Base-by-base conservation (phyloP, 768 basidiomycete species). In the Galerina sulciceps region DNA sequence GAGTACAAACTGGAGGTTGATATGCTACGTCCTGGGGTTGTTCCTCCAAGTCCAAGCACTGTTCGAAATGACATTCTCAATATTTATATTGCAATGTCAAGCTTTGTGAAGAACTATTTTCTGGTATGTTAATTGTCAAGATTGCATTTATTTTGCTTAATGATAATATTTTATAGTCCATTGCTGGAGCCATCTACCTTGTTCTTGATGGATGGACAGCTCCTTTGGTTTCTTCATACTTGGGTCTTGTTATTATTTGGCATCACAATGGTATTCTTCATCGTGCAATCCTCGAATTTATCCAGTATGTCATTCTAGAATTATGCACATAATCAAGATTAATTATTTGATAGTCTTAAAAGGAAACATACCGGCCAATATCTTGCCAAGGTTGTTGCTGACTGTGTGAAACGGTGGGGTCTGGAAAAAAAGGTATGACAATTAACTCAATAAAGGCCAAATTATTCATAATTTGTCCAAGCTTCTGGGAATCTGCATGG, bases 141-240 rank as follows among this genome's bases (percentile, higher is more conserved):
- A 17, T 20, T 17, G 2, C 10, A 20, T 9, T 42, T 44, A 55
- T 43, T 31, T 40, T 52, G 26, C 31, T 18, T 53, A 45, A 15
- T 34, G 14, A 0, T 49, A 40, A 49, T 43, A 50, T 18, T 53
- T 15, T 34, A 35, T 52, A 71, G 58, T 50, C 41, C 20, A 48
- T 44, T 11, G 34, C 60, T 40, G 47, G 62, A 6, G 48, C 68
- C 5, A 58, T 75, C 23, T 73, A 75, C 60, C 50, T 70, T n/a
- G 72, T 69, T 17, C 59, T 76, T 49, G 72, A 76, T 65, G 69
- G 76, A 11, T 76, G 76, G 74, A 74, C 72, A 2, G 60, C 67
- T 14, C 73, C 73, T 8, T 53, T 71, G 18, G 59, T 57, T 0
- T 49, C 60, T 10, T 69, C 69, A 3, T 75, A 68, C 53, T 67